Base-by-base conservation (phyloP, 1,284 basidiomycete genomes). In the Sphaerobolus stellatus region DNA sequence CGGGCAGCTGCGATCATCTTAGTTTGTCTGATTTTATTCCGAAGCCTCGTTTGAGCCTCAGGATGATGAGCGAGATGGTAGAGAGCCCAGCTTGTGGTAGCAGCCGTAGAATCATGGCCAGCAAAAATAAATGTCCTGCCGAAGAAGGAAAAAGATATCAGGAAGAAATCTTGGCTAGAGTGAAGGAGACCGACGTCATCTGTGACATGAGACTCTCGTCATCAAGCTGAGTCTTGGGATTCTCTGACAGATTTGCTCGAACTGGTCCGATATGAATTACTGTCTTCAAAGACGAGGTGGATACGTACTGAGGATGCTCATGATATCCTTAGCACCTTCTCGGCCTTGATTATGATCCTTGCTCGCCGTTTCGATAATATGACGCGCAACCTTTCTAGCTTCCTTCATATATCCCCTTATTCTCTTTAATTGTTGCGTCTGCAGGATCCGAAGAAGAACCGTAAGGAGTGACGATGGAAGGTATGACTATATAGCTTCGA, bases 21-120 rank as follows among this genome's bases (percentile, higher is more conserved):
- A 50, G 63, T 55, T 25, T 58, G 59, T 31, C 46, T 4, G 29
- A 49, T 49, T 34, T 49, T 31, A 13, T 49, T 22, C n/a, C 48
- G 30, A 13, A 49, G 20, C 4, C 13, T 5, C 7, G 9, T 6
- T 36, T 49, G 48, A 31, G 20, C 7, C 24, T 33, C 48, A 7
- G n/a, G 48, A 14, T 49, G 18, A 2, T n/a, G 25, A 33, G 48
- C 31, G 16, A 49, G 30, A 20, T 49, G 29, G 22, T 49, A 49
- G 8, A 49, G 30, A 11, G 29, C 48, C 48, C 48, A 49, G n/a
- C 24, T 33, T 6, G 36, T 36, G n/a, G 72, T 69, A 36, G 69
- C 75, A 11, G 79, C 71, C 0, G 76, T 78, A 1, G 82, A 81
- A 58, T 84, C 81, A 54, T 83, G 77, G 1, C 84, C 79, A 16